Conservation (phyloP, 148 eudicot species). For the Amaranthus hypochondriacus region DNA sequence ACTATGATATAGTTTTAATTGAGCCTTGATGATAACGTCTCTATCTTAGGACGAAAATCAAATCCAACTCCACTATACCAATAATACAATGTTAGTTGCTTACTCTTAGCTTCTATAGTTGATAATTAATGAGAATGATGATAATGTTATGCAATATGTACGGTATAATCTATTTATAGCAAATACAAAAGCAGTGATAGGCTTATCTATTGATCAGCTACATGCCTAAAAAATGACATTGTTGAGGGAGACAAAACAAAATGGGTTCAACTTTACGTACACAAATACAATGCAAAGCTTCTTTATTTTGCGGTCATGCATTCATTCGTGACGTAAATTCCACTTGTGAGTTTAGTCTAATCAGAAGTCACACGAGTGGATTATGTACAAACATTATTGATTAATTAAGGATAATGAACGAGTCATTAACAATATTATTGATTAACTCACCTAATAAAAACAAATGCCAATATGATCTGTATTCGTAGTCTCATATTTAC, state of each 20-base stretch:
- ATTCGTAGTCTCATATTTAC: too few relatives aligned
- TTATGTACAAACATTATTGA: not conserved
- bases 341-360: slow-evolving; percentile 10
- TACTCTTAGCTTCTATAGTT: slow-evolving; percentile 14
- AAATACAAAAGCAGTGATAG: slow-evolving; percentile 3
- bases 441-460: not conserved
- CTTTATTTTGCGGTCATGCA: slow-evolving; percentile 20
- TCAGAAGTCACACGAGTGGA: slow-evolving; percentile 12
- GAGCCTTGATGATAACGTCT: slow-evolving; percentile 7
- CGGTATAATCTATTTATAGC: slow-evolving; percentile 7
- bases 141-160: slow-evolving; percentile 20
- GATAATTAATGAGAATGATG: slow-evolving; percentile 7
- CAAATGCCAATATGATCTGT: too few relatives aligned
- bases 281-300: slow-evolving; percentile 5
- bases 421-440: not conserved
- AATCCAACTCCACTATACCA: slow-evolving; percentile 19
- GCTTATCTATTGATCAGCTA: slow-evolving; percentile 2
- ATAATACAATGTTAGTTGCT: not conserved
- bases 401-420: not conserved
- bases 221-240: slow-evolving; percentile 20
- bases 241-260: slow-evolving; percentile 26
- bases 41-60: not conserved
- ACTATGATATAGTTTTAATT: not conserved
- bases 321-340: slow-evolving; percentile 13
- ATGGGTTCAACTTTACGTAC: slow-evolving; percentile 20